Conservation (phyloP, 306 rosid genomes). For the Medicago arabica region DNA sequence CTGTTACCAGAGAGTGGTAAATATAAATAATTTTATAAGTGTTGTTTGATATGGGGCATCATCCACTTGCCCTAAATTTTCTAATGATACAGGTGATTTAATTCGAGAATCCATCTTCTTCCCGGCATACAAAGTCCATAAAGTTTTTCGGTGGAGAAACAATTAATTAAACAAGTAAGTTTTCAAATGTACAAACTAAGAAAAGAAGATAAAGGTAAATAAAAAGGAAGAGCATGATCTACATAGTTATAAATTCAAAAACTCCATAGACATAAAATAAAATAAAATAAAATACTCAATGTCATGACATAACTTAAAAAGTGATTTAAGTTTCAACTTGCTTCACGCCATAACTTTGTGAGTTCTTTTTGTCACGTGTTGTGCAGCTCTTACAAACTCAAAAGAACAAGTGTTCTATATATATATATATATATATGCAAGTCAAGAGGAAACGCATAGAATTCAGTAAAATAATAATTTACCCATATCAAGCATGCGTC, state of each 20-base stretch:
- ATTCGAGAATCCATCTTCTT: not conserved
- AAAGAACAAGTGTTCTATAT: no score
- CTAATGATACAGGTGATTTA: no score
- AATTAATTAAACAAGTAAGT: not conserved
- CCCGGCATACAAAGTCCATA: not conserved
- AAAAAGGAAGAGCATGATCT: not conserved
- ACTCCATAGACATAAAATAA: not conserved
- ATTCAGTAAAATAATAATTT: constrained; percentile 44
- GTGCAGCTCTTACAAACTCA: not conserved
- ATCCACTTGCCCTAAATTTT: no score
- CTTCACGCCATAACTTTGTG: constrained; percentile 13
- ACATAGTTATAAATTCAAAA: no score
- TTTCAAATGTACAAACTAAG: not conserved
- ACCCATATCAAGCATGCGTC: constrained; percentile 46
- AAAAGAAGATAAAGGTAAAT: not conserved
- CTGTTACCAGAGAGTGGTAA: no score
- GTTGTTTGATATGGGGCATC: no score
- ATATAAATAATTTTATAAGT: no score
- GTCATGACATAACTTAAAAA: not conserved
- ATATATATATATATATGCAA: no score
- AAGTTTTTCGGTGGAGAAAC: not conserved
- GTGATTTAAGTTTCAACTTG: not conserved
- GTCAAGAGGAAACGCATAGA: constrained; percentile 12
- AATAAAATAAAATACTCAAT: not conserved
- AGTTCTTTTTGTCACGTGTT: not conserved